Percentiles rank a stretch among this genome's conserved stretches.
phyloP scores from a whole-genome alignment of 1,284 basidiomycete genomes.

The Irpex sp. region DNA sequence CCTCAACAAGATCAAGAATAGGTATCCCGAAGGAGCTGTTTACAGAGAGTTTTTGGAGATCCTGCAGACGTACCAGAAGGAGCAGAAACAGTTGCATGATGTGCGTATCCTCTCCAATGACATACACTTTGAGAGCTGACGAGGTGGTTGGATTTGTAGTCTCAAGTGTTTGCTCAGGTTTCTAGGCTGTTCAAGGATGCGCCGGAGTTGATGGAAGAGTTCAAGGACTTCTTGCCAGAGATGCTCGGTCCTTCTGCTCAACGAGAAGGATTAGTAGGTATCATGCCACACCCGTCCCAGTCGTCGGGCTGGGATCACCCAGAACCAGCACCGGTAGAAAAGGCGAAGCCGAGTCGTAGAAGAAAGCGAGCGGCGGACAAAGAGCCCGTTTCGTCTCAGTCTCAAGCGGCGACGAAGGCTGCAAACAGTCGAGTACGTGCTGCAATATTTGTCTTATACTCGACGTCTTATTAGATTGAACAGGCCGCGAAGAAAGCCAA shows the following conservation, averaged over 20 bases:
- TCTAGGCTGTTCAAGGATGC: constrained; percentile 90
- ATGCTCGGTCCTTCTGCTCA: constrained; percentile 34
- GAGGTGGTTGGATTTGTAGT: constrained; percentile 29
- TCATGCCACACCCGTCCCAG: constrained; percentile 41
- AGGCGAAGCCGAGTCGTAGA: constrained; percentile 39
- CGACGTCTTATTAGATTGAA: background rate
- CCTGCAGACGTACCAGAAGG: constrained; percentile 96
- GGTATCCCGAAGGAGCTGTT: constrained; percentile 88
- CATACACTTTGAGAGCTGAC: background rate
- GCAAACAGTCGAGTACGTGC: constrained; percentile 22
- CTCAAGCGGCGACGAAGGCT: constrained; percentile 15
- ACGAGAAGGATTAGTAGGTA: constrained; percentile 33
- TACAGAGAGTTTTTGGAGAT: constrained; percentile 99
- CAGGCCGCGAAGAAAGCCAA: constrained; percentile 54
- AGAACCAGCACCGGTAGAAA: constrained; percentile 37
- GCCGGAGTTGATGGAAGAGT: constrained; percentile 91
- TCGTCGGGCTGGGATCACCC: constrained; percentile 25
- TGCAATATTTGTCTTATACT: background rate
- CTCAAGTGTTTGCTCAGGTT: constrained; percentile 90
- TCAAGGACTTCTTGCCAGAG: constrained; percentile 95
- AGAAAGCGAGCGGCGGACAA: constrained; percentile 61
- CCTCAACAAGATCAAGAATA: constrained; percentile 97
- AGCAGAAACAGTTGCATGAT: constrained; percentile 85
- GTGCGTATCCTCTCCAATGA: constrained; percentile 38
- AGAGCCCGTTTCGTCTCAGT: constrained; percentile 43